Conservation (phyloP, 441 rosid genomes). For the Iberis amara region DNA sequence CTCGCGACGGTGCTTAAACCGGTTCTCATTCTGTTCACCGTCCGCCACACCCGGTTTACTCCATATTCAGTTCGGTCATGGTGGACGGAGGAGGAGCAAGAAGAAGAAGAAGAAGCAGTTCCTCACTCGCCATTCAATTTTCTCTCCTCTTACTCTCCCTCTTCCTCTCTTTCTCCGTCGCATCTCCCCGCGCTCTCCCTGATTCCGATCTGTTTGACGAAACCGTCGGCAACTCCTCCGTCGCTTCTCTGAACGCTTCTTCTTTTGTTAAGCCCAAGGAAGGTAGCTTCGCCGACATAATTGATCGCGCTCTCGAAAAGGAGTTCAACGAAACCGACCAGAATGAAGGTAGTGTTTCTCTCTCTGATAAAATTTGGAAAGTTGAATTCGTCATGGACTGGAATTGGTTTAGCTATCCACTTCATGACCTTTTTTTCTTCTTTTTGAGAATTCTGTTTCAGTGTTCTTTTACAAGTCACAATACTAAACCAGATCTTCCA, state of each 20-base stretch:
- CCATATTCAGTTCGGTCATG: constrained; percentile 36
- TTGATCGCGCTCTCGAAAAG: constrained; percentile 88
- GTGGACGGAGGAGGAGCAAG: constrained; percentile 25
- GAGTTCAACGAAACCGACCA: constrained; percentile 86
- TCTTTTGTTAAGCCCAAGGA: constrained; percentile 46
- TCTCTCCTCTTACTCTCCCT: constrained; percentile 24
- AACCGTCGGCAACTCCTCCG: constrained; percentile 28
- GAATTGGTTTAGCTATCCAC: too few species aligned
- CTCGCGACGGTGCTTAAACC: constrained; percentile 21
- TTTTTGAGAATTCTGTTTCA: not conserved
- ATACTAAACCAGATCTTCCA: too few species aligned
- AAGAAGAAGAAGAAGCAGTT: constrained; percentile 13
- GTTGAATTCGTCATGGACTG: not conserved
- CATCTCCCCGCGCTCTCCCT: constrained; percentile 28
- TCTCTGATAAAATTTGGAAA: not conserved
- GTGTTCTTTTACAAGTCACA: not conserved
- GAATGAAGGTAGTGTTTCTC: constrained; percentile 45
- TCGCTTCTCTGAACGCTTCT: constrained; percentile 26
- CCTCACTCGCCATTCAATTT: constrained; percentile 8
- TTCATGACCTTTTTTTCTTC: too few species aligned
- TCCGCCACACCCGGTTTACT: constrained; percentile 19
- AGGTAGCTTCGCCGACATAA: constrained; percentile 79
- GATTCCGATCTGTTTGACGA: constrained; percentile 35
- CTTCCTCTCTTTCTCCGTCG: constrained; percentile 6
- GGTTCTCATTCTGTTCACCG: constrained; percentile 16